phyloP scores from a whole-genome alignment of 2,329 filamentous ascomycete genomes.

The Sodiomyces alkalinus region DNA sequence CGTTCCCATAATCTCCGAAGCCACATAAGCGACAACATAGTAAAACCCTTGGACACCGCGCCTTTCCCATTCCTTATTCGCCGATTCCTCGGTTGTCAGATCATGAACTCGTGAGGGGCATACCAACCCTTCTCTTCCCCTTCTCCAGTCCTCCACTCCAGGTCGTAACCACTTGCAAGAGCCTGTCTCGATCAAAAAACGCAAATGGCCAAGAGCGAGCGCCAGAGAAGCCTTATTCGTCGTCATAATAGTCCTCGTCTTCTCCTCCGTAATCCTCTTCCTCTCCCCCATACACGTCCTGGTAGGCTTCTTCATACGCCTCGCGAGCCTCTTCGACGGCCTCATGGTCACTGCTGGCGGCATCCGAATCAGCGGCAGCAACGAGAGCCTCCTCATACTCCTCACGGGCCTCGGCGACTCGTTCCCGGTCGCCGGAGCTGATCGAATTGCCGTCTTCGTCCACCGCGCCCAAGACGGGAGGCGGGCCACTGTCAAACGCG shows the following conservation, averaged over 20 bases:
- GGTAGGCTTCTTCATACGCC: constrained; percentile 34
- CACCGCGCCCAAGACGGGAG: constrained; percentile 20
- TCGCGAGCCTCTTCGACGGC: constrained; percentile 35
- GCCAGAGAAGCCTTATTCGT: constrained; percentile 1
- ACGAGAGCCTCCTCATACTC: constrained; percentile 27
- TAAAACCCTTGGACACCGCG: no score
- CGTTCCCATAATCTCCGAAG: no score
- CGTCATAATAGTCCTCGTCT: constrained; percentile 3
- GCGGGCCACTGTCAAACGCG: constrained; percentile 11
- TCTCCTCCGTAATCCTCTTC: constrained; percentile 8
- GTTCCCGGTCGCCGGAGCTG: constrained; percentile 25
- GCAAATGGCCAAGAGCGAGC: background rate
- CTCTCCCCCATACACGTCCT: constrained; percentile 24
- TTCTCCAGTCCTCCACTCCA: background rate
- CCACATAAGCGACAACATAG: no score
- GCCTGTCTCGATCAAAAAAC: no score
- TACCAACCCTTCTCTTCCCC: no score
- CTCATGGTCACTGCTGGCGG: constrained; percentile 35
- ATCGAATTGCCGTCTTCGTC: constrained; percentile 26
- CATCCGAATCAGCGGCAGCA: constrained; percentile 22
- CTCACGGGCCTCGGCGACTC: constrained; percentile 24
- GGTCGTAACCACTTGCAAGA: no score
- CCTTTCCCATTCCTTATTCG: background rate
- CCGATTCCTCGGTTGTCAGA: background rate
- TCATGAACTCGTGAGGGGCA: no score